Evolutionary conservation across 768 basidiomycete species (phyloP).

Genomic region (Leccinum uliginosum): DNA sequence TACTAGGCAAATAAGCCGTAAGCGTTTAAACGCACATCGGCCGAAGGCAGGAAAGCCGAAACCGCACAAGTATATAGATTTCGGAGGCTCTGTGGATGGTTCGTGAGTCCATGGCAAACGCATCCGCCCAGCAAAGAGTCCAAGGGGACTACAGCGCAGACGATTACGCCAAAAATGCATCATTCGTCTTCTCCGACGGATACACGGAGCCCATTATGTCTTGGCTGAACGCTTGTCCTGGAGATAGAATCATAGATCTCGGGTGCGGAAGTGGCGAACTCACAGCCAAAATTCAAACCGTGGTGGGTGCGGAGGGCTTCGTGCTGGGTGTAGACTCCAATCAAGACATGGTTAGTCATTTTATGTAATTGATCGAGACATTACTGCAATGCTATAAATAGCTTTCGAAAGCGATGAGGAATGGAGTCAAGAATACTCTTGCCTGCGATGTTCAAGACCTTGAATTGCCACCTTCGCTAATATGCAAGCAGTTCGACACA

Average conservation of each 20-base stretch:
- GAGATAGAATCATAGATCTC: conserved; percentile 69
- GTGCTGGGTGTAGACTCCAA: conserved; percentile 71
- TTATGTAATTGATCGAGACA: neutral
- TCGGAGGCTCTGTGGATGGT: neutral
- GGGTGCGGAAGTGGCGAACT: conserved; percentile 86
- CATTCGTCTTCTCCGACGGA: conserved; percentile 59
- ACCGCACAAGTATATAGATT: conserved; percentile 4
- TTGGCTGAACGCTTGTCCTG: conserved; percentile 57
- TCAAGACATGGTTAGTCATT: conserved; percentile 59
- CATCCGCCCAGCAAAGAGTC: neutral
- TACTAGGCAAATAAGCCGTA: neutral
- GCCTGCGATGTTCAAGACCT: conserved; percentile 53
- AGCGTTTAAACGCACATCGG: conserved; percentile 8
- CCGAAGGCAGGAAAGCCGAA: conserved; percentile 19
- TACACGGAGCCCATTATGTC: conserved; percentile 52
- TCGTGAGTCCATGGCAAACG: conserved; percentile 7
- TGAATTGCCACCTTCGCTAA: conserved; percentile 29
- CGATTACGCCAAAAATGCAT: conserved; percentile 57
- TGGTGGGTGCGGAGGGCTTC: conserved; percentile 48
- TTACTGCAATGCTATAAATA: conserved; percentile 20
- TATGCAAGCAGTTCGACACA: conserved; percentile 52
- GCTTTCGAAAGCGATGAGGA: conserved; percentile 49
- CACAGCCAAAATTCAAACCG: conserved; percentile 50
- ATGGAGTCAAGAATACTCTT: conserved; percentile 44
- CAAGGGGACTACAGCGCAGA: conserved; percentile 53